A percentile compares a stretch with the other conserved stretches of the same genome.
Conservation (phyloP, 1,284 basidiomycete genomes). For the Melampsora larici-populina region DNA sequence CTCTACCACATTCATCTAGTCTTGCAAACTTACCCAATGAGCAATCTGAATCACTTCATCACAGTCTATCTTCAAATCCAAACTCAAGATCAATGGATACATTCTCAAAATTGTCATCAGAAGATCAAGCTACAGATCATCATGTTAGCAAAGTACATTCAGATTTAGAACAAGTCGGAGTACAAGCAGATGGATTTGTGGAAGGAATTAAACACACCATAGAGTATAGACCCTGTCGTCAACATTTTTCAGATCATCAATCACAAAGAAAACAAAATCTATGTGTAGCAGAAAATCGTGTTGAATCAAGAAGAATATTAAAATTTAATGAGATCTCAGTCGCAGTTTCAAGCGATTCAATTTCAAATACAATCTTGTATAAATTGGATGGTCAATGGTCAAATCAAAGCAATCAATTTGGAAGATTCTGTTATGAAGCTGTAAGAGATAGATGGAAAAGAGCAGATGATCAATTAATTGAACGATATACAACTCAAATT, state of each 20-base stretch:
- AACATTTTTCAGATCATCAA: slow-evolving; percentile 54
- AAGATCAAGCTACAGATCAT: slow-evolving; percentile 76
- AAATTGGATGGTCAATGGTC: slow-evolving; percentile 63
- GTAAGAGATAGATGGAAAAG: slow-evolving; percentile 92
- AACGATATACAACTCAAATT: slow-evolving; percentile 55
- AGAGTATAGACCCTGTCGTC: slow-evolving; percentile 60
- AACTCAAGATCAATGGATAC: not conserved
- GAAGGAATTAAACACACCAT: slow-evolving; percentile 89
- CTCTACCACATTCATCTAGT: not conserved
- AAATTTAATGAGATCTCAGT: slow-evolving; percentile 89
- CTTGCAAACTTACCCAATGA: not conserved
- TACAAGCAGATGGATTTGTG: slow-evolving; percentile 84
- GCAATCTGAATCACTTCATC: not conserved
- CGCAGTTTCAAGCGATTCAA: slow-evolving; percentile 59
- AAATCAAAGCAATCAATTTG: slow-evolving; percentile 56
- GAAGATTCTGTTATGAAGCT: slow-evolving; percentile 83
- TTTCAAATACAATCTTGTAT: slow-evolving; percentile 76
- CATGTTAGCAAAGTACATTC: slow-evolving; percentile 85
- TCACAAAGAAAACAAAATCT: slow-evolving; percentile 60
- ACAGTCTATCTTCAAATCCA: not conserved
- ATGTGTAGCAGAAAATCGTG: slow-evolving; percentile 51
- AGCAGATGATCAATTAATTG: slow-evolving; percentile 56
- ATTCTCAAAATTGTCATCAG: not conserved
- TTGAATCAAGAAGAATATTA: slow-evolving; percentile 68
- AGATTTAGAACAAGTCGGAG: slow-evolving; percentile 73